Percentiles rank a stretch among this genome's conserved stretches.
Conservation (phyloP, 352 stramenopile species). For the Globisporangium polare region DNA sequence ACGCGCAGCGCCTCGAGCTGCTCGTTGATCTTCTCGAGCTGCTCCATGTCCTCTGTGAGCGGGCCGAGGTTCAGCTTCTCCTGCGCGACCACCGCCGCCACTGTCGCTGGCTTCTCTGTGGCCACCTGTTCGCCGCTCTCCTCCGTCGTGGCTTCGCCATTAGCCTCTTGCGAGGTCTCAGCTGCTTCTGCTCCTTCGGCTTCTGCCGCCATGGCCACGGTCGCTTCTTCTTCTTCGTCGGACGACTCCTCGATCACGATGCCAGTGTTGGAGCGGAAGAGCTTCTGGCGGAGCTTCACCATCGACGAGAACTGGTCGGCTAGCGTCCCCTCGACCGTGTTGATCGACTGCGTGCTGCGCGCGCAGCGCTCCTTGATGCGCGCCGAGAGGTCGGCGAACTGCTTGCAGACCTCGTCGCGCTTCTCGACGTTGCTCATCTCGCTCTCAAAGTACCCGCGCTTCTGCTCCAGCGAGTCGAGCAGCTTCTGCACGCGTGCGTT, state of each 20-base stretch:
- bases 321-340: conserved; percentile 67
- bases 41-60: conserved; percentile 76
- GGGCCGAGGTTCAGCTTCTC: conserved; percentile 33
- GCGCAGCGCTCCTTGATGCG: conserved; percentile 76
- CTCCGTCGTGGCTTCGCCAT: background rate
- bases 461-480: conserved; percentile 64
- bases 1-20: conserved; percentile 78
- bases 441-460: conserved; percentile 70
- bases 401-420: conserved; percentile 67
- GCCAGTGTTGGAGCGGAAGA: conserved; percentile 64
- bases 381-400: conserved; percentile 71
- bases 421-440: conserved; percentile 73
- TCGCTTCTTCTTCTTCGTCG: conserved; percentile 15
- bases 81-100: conserved; percentile 13
- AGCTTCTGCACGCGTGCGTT: conserved; percentile 66
- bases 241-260: conserved; percentile 34
- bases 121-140: conserved; percentile 7
- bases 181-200: background rate
- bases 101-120: conserved; percentile 4
- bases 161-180: too few relatives aligned
- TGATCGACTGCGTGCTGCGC: conserved; percentile 74
- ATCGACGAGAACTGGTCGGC: conserved; percentile 80
- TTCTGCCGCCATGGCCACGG: too few relatives aligned
- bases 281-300: conserved; percentile 57
- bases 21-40: conserved; percentile 80